phyloP scores from a whole-genome alignment of 495 filamentous ascomycete species.

The Aspergillus taichungensis region DNA sequence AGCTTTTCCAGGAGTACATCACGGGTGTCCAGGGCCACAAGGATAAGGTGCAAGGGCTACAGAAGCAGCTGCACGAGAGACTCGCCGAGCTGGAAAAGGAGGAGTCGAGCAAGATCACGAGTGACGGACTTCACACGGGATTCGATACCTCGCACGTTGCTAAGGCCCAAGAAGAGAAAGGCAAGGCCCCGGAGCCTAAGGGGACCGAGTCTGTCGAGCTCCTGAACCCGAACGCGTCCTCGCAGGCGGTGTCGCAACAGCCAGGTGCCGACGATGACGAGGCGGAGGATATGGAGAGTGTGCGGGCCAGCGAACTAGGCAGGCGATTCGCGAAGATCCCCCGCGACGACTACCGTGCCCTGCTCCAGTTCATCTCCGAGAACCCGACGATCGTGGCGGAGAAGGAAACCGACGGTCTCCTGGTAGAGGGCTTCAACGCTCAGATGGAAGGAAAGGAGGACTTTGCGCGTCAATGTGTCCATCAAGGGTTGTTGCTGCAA shows the following conservation, averaged over 20 bases:
- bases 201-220: conserved; percentile 55
- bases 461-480: conserved; percentile 80
- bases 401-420: conserved; percentile 81
- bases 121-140: conserved; percentile 82
- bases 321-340: conserved; percentile 73
- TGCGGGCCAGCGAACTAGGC: conserved; percentile 67
- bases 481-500: conserved; percentile 85
- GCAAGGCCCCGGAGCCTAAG: conserved; percentile 20
- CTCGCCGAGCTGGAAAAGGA: conserved; percentile 79
- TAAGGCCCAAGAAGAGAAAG: conserved; percentile 44
- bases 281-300: conserved; percentile 59
- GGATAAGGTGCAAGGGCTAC: conserved; percentile 65
- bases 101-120: conserved; percentile 85
- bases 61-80: conserved; percentile 61
- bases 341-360: conserved; percentile 61
- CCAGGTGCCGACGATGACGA: conserved; percentile 51
- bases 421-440: conserved; percentile 84
- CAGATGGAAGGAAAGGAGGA: conserved; percentile 66
- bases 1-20: conserved; percentile 62
- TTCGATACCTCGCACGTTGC: conserved; percentile 75
- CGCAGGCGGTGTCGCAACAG: conserved; percentile 28
- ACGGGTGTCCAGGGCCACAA: conserved; percentile 67
- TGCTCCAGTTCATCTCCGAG: conserved; percentile 61
- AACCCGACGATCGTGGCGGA: conserved; percentile 74
- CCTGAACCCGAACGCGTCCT: conserved; percentile 57